phyloP scores from a whole-genome alignment of 768 basidiomycete species.

The Naganishia kalamii region DNA sequence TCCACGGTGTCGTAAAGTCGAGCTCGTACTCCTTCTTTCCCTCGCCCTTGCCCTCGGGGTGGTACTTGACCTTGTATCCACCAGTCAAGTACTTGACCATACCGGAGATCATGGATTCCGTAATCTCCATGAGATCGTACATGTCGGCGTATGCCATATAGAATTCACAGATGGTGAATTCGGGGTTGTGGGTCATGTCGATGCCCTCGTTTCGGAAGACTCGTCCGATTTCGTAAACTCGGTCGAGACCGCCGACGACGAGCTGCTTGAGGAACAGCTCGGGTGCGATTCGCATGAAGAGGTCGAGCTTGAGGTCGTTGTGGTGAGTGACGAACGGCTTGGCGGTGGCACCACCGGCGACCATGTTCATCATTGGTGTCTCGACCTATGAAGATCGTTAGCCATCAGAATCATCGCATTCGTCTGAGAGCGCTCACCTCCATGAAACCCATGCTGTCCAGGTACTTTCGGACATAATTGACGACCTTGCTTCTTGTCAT shows the following conservation, averaged over 20 bases:
- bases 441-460: constrained; percentile 87
- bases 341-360: constrained; percentile 94
- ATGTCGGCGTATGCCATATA: constrained; percentile 99
- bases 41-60: constrained; percentile 85
- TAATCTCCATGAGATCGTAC: constrained; percentile 97
- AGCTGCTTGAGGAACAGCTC: constrained; percentile 98
- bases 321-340: constrained; percentile 99
- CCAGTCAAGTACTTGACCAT: constrained; percentile 79
- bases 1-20: constrained; percentile 92
- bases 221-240: constrained; percentile 96
- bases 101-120: constrained; percentile 81
- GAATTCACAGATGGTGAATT: constrained; percentile 99
- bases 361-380: constrained; percentile 94
- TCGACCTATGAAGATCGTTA: constrained; percentile 57
- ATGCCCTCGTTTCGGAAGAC: constrained; percentile 99
- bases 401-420: no score
- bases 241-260: constrained; percentile 90
- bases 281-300: constrained; percentile 94
- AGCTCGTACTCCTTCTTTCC: constrained; percentile 59
- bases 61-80: constrained; percentile 70
- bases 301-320: constrained; percentile 92
- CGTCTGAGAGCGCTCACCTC: constrained; percentile 51
- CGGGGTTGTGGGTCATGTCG: constrained; percentile 97
- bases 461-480: constrained; percentile 84
- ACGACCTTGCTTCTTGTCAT: constrained; percentile 80